A percentile compares a stretch with the other conserved stretches of the same genome.
phyloP scores from a whole-genome alignment of 768 basidiomycete species.

The Dioszegia crocea region DNA sequence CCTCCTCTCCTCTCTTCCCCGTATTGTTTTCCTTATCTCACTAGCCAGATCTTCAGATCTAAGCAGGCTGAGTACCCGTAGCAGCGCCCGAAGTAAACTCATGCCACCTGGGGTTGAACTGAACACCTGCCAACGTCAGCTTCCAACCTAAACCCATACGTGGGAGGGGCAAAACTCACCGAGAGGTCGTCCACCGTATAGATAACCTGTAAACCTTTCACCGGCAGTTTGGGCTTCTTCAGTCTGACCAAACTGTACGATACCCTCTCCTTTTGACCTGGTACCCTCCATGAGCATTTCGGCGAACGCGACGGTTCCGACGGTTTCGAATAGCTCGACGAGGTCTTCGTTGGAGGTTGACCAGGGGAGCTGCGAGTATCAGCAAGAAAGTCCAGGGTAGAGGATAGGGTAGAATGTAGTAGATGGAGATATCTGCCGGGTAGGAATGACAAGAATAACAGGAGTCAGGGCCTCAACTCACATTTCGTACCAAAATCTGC shows the following conservation, averaged over 20 bases:
- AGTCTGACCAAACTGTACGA: constrained; percentile 87
- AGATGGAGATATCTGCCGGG: no score
- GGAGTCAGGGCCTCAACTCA: no score
- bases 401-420: no score
- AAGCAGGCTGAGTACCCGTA: constrained; percentile 58
- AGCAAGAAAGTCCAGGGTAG: no score
- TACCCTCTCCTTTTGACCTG: constrained; percentile 88
- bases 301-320: constrained; percentile 87
- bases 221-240: constrained; percentile 91
- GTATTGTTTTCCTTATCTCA: background rate
- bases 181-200: constrained; percentile 86
- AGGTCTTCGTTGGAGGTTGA: constrained; percentile 98
- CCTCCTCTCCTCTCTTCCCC: no score
- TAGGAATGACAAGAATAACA: no score
- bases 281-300: constrained; percentile 92
- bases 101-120: constrained; percentile 94
- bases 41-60: background rate
- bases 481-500: constrained; percentile 98
- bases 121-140: constrained; percentile 61
- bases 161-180: constrained; percentile 54
- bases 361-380: constrained; percentile 73
- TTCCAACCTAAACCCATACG: background rate
- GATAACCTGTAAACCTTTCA: constrained; percentile 93
- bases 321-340: constrained; percentile 96
- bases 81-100: constrained; percentile 84